Evolutionary conservation across 2,329 filamentous ascomycete species (phyloP).

Genomic region (Diaporthe batatas): DNA sequence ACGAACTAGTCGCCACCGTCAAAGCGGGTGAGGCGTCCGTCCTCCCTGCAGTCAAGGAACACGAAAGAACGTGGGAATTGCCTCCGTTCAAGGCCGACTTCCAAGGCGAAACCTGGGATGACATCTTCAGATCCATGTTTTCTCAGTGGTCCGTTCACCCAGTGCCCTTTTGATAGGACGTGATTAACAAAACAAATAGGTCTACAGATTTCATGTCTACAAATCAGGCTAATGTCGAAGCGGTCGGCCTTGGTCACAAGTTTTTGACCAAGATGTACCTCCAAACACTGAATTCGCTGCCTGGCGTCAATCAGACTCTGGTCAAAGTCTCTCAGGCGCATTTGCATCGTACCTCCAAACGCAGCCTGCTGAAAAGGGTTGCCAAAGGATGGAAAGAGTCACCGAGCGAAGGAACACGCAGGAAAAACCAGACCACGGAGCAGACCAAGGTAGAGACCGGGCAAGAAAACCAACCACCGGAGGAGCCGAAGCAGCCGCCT

Average conservation of each 20-base stretch:
- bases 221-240: slow-evolving; percentile 30
- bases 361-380: slow-evolving; percentile 23
- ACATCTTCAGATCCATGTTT: slow-evolving; percentile 36
- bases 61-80: slow-evolving; percentile 18
- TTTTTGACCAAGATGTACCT: slow-evolving; percentile 22
- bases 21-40: background rate
- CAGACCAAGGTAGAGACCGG: background rate
- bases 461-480: background rate
- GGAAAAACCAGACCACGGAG: slow-evolving; percentile 15
- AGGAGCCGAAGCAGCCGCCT: background rate
- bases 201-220: slow-evolving; percentile 28
- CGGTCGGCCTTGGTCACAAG: slow-evolving; percentile 31
- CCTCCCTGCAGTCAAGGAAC: slow-evolving; percentile 5
- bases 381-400: slow-evolving; percentile 18
- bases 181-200: background rate
- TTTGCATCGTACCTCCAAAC: slow-evolving; percentile 16
- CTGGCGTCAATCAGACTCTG: slow-evolving; percentile 11
- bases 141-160: slow-evolving; percentile 26
- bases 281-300: background rate
- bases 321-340: background rate
- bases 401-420: background rate
- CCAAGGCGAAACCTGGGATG: slow-evolving; percentile 37
- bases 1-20: slow-evolving; percentile 27
- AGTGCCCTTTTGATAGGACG: background rate
- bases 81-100: slow-evolving; percentile 36